These are phyloP conservation scores for Hypoxylon sp. DNA, from an alignment of 2,329 filamentous ascomycete species.

Conservation along the genomic window DNA sequence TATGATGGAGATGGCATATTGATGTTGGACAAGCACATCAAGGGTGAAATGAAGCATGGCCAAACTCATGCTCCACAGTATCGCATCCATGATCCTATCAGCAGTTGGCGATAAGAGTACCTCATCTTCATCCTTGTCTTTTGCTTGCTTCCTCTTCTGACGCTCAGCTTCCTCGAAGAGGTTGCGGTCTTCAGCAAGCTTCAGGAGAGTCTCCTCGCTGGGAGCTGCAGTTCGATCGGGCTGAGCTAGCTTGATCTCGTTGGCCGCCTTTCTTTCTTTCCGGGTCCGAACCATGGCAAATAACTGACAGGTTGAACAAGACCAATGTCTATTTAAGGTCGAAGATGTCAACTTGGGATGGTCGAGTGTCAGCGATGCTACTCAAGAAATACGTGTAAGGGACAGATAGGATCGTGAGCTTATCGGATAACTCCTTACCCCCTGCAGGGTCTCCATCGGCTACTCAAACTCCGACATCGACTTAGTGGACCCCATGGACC, in stretches of 20 bases:
- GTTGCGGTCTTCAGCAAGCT: constrained; percentile 76
- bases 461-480: constrained; percentile 1
- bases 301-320: background rate
- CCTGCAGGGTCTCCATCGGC: background rate
- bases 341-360: constrained; percentile 9
- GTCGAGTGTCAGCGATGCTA: constrained; percentile 22
- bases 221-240: constrained; percentile 75
- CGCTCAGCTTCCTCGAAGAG: constrained; percentile 66
- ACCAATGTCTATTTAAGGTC: background rate
- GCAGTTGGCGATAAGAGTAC: constrained; percentile 57
- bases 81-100: constrained; percentile 67
- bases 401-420: constrained; percentile 1
- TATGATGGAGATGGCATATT: constrained; percentile 77
- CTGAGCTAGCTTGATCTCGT: constrained; percentile 73
- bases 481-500: background rate
- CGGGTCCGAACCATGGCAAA: constrained; percentile 64
- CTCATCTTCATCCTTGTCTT: constrained; percentile 53
- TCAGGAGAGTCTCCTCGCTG: constrained; percentile 75
- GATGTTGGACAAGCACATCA: constrained; percentile 82
- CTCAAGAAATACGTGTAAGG: background rate
- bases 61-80: constrained; percentile 72
- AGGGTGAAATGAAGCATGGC: constrained; percentile 82
- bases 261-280: constrained; percentile 60
- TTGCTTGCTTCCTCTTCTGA: constrained; percentile 53
- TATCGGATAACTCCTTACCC: constrained; percentile 1